Evolutionary conservation across 495 filamentous ascomycete species (phyloP), one percentile per base, ranked within the genome.

Genomic region (Penicillium chermesinum): DNA sequence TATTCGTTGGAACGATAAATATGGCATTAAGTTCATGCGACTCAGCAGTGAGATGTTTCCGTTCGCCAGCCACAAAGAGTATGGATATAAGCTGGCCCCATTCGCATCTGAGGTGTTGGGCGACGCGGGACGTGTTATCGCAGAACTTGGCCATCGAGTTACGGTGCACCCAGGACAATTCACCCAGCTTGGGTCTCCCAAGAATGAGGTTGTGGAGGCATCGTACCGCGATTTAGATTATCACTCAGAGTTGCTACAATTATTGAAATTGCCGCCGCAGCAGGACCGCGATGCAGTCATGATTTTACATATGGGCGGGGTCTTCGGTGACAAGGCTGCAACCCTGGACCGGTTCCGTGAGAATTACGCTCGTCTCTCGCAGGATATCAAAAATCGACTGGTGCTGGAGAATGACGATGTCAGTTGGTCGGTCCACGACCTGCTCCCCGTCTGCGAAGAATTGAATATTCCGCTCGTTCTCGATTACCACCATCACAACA

Each of bases 351-450:
- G 91, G 7, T 96, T 97, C 58, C 75, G 87, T 6, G 66, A 83
- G 48, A 95, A 91, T 51, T 95, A 96, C 55, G 67, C 74, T 3
- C 62, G 44, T 0, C 70, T 88, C 2, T 79, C 86, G 0, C 69
- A 78, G 25, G 77, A 80, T 38, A 69, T 96, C 48, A 94, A 94
- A 61, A 79, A 82, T 2, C 79, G 91, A 1, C 68, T 98, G 1
- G 91, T 96, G 0, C 73, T 98, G 14, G 93, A 96, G 61, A 98
- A 96, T 52, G 93, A 96, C 65, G 93, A 96, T 59, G 88, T 96
- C 5, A 73, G 76, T 36, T 97, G 87, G 86, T 84, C 80, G 36
- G 88, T 96, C 1, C 93, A 97, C 54, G 91, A 97, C 48, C 71
- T 97, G 10, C 74, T 98, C 0, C 91, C 91, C 0, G 74, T 95